Conservation (phyloP, 148 eudicot genomes). For the Fagopyrum homotropicum region DNA sequence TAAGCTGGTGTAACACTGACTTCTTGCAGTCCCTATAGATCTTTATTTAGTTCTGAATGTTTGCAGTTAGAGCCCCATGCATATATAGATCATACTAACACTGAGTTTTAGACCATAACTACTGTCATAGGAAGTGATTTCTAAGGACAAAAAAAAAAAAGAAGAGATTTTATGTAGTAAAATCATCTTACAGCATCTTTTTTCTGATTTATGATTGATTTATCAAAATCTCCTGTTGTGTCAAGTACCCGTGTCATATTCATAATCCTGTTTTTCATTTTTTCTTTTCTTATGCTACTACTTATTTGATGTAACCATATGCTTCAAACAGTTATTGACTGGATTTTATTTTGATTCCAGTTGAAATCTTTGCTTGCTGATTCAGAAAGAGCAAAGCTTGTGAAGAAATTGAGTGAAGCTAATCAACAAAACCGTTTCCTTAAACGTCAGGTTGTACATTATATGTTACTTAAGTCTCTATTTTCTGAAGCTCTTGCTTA, state of each 20-base stretch:
- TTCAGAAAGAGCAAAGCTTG: constrained; percentile 71
- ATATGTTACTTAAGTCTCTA: neutral
- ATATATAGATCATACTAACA: neutral
- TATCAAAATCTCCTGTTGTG: neutral
- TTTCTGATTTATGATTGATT: neutral
- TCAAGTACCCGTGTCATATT: neutral
- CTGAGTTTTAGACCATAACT: neutral
- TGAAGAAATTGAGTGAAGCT: constrained; percentile 91
- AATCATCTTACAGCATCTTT: neutral
- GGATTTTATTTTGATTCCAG: constrained; percentile 28
- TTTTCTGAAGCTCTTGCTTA: neutral
- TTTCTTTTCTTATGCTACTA: neutral
- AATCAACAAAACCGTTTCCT: constrained; percentile 90
- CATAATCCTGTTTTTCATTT: constrained; percentile 11
- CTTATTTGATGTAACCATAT: neutral
- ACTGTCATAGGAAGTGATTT: neutral
- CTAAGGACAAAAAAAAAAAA: neutral
- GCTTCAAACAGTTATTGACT: neutral
- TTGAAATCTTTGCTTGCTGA: constrained; percentile 62
- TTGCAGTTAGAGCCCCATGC: neutral
- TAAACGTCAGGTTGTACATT: constrained; percentile 70
- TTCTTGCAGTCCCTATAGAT: neutral
- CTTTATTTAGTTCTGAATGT: neutral
- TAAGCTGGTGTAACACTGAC: constrained; percentile 17
- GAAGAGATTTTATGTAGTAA: neutral